Percentiles rank a stretch among this genome's conserved stretches.
Evolutionary conservation across 1,284 basidiomycete genomes (phyloP).

Genomic region (Leccinum variabile): DNA sequence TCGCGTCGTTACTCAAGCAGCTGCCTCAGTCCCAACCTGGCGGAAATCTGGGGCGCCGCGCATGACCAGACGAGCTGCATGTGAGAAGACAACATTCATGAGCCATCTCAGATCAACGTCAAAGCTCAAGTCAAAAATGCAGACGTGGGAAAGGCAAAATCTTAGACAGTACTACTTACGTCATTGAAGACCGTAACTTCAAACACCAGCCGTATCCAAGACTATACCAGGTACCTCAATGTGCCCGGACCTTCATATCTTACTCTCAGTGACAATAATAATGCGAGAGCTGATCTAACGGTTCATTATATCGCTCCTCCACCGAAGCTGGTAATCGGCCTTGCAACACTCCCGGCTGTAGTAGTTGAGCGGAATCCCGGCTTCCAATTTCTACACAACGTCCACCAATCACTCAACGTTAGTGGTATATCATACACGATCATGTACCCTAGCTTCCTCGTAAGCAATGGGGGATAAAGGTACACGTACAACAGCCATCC

Average conservation of each 20-base stretch:
- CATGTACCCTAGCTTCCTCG: not conserved
- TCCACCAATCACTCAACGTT: not conserved
- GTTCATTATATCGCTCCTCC: too few species aligned
- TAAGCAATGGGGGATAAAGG: not conserved
- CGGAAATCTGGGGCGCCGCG: not conserved
- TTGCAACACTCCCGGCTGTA: not conserved
- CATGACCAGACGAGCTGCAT: not conserved
- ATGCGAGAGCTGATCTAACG: not conserved
- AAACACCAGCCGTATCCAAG: too few species aligned
- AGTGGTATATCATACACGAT: conserved; percentile 8
- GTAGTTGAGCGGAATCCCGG: not conserved
- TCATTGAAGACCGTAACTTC: too few species aligned
- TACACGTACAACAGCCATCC: not conserved
- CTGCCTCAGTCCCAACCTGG: not conserved
- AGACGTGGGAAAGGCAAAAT: too few species aligned
- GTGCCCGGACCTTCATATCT: not conserved
- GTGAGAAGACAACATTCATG: not conserved
- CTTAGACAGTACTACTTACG: too few species aligned
- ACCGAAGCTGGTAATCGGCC: not conserved
- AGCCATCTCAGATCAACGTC: not conserved
- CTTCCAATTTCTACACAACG: not conserved
- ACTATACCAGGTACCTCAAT: not conserved
- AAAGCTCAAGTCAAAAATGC: not conserved
- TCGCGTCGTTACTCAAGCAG: not conserved
- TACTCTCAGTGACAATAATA: not conserved